phyloP scores from a whole-genome alignment of 495 filamentous ascomycete species.

The Penicillium paradoxum region DNA sequence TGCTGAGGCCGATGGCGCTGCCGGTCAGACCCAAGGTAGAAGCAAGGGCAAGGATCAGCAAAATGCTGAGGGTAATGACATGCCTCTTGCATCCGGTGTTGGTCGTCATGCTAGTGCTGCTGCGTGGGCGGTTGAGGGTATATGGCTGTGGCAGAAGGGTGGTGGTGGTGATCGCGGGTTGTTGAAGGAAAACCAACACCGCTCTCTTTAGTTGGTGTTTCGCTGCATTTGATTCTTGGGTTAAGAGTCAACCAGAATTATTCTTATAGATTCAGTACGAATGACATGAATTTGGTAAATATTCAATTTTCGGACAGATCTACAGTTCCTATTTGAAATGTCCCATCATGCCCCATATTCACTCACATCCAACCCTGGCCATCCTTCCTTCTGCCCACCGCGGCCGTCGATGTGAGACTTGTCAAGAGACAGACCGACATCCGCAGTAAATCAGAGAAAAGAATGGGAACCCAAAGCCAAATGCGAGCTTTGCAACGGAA shows the following conservation, averaged over 20 bases:
- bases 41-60: constrained; percentile 17
- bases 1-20: constrained; percentile 55
- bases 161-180: constrained; percentile 52
- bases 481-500: constrained; percentile 9
- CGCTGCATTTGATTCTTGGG: background rate
- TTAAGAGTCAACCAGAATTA: background rate
- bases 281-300: background rate
- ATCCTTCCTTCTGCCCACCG: constrained; percentile 4
- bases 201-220: constrained; percentile 20
- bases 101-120: constrained; percentile 59
- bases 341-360: constrained; percentile 20
- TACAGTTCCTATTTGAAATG: constrained; percentile 9
- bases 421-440: constrained; percentile 22
- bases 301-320: background rate
- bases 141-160: constrained; percentile 87
- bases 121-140: constrained; percentile 80
- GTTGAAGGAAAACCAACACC: constrained; percentile 33
- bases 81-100: constrained; percentile 26
- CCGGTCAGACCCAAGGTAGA: constrained; percentile 6
- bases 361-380: constrained; percentile 11
- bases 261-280: background rate
- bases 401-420: constrained; percentile 21
- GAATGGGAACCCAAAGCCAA: constrained; percentile 11
- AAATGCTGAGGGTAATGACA: constrained; percentile 2
- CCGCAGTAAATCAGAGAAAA: constrained; percentile 7